Conservation (phyloP, 2,329 filamentous ascomycete species). For the Ambrosiella xylebori region DNA sequence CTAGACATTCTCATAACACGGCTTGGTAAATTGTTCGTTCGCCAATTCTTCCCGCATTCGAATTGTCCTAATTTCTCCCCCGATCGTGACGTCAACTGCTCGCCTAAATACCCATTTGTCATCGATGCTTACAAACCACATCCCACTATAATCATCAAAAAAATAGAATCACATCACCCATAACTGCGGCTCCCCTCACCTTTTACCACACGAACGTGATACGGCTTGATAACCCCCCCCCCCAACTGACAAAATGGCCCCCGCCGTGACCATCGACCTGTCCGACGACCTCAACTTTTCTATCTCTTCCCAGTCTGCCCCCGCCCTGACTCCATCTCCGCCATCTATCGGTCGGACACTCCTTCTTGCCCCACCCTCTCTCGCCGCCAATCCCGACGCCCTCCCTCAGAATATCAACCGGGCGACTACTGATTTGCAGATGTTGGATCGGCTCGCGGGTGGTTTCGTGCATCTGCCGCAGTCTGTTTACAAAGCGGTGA, state of each 20-base stretch:
- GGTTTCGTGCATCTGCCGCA: constrained; percentile 63
- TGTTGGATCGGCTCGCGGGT: constrained; percentile 82
- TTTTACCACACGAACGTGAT: background rate
- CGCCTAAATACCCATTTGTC: too few relatives aligned
- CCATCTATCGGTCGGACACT: constrained; percentile 41
- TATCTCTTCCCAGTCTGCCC: constrained; percentile 16
- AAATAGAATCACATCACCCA: background rate
- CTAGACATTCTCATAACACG: background rate
- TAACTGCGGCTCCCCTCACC: background rate
- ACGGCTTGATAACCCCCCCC: background rate
- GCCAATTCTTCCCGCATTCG: too few relatives aligned
- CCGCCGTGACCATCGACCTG: constrained; percentile 36
- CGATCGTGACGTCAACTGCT: too few relatives aligned
- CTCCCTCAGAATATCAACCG: constrained; percentile 54
- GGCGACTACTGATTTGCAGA: constrained; percentile 71
- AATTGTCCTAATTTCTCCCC: too few relatives aligned
- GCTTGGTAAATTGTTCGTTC: too few relatives aligned
- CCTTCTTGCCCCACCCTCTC: constrained; percentile 75
- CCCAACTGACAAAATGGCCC: constrained; percentile 25
- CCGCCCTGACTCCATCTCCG: constrained; percentile 19
- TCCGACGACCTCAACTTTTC: constrained; percentile 32
- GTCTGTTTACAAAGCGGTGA: constrained; percentile 65
- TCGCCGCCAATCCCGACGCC: constrained; percentile 64
- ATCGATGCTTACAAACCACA: too few relatives aligned
- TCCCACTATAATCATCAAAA: background rate